Evolutionary conservation across 2,329 filamentous ascomycete species (phyloP).

Genomic region (Fusarium bulbicola): DNA sequence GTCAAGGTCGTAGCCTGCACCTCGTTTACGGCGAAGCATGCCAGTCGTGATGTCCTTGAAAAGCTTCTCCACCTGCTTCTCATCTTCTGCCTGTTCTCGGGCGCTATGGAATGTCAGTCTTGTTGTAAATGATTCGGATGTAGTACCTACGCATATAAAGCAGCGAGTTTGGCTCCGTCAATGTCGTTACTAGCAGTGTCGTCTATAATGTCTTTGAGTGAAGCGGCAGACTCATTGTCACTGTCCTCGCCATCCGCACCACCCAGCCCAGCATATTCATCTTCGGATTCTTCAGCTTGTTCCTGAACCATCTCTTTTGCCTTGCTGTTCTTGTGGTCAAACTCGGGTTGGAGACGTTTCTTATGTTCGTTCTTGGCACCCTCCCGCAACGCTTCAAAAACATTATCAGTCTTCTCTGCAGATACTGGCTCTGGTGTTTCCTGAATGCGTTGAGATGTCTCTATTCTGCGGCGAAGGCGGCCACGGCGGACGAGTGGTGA

Average conservation of each 20-base stretch:
- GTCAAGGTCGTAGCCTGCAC: slow-evolving; percentile 82
- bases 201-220: slow-evolving; percentile 88
- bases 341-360: slow-evolving; percentile 62
- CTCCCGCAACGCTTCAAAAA: slow-evolving; percentile 77
- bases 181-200: slow-evolving; percentile 80
- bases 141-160: slow-evolving; percentile 84
- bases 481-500: slow-evolving; percentile 74
- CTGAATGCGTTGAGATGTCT: slow-evolving; percentile 38
- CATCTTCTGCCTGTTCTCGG: slow-evolving; percentile 80
- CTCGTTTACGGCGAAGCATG: slow-evolving; percentile 83
- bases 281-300: slow-evolving; percentile 95
- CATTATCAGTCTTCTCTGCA: slow-evolving; percentile 48
- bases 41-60: slow-evolving; percentile 94
- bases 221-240: slow-evolving; percentile 74
- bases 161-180: slow-evolving; percentile 83
- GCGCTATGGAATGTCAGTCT: slow-evolving; percentile 62
- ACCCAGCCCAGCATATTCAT: slow-evolving; percentile 95
- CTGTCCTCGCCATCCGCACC: slow-evolving; percentile 89
- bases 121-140: neutral
- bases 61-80: slow-evolving; percentile 88
- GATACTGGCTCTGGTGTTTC: slow-evolving; percentile 31
- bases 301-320: slow-evolving; percentile 90
- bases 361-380: slow-evolving; percentile 66
- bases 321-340: slow-evolving; percentile 86
- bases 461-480: slow-evolving; percentile 57